A percentile compares a stretch with the other conserved stretches of the same genome.
Conservation (phyloP, 1,284 basidiomycete genomes). For the Leccinum solheimii region DNA sequence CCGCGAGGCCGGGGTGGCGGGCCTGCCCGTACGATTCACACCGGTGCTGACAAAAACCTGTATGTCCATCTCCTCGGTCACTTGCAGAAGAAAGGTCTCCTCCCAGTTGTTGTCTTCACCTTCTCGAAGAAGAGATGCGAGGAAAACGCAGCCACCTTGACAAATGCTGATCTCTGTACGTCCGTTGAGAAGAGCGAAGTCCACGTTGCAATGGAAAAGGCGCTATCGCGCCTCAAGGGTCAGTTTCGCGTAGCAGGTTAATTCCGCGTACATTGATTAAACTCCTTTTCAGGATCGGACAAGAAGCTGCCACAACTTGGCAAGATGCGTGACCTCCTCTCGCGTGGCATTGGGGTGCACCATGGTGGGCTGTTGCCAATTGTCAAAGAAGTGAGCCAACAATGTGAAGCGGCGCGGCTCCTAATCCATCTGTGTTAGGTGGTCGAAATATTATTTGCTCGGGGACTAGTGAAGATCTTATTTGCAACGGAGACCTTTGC, state of each 20-base stretch:
- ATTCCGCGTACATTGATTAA: conserved; percentile 10
- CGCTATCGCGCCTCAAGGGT: conserved; percentile 90
- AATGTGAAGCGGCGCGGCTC: not conserved
- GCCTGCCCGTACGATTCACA: conserved; percentile 62
- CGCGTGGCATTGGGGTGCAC: conserved; percentile 95
- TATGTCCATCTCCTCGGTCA: conserved; percentile 92
- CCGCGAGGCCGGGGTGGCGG: conserved; percentile 51
- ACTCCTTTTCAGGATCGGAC: conserved; percentile 68
- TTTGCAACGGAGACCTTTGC: conserved; percentile 99
- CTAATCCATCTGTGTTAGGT: conserved; percentile 51
- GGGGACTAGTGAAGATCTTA: conserved; percentile 94
- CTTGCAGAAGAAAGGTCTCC: conserved; percentile 81
- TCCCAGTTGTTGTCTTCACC: conserved; percentile 97
- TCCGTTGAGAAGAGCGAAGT: conserved; percentile 95
- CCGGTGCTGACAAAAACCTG: conserved; percentile 80
- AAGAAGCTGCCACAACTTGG: conserved; percentile 93
- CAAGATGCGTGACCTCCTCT: conserved; percentile 88
- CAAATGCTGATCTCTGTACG: conserved; percentile 86
- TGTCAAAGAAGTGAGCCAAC: conserved; percentile 81
- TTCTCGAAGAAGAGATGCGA: conserved; percentile 97
- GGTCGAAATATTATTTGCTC: conserved; percentile 94
- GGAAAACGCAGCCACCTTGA: conserved; percentile 90
- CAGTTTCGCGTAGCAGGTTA: conserved; percentile 2
- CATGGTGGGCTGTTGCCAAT: conserved; percentile 96
- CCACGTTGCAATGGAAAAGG: conserved; percentile 92